Conservation (phyloP, 495 filamentous ascomycete genomes). For the Chaetomium fimeti region DNA sequence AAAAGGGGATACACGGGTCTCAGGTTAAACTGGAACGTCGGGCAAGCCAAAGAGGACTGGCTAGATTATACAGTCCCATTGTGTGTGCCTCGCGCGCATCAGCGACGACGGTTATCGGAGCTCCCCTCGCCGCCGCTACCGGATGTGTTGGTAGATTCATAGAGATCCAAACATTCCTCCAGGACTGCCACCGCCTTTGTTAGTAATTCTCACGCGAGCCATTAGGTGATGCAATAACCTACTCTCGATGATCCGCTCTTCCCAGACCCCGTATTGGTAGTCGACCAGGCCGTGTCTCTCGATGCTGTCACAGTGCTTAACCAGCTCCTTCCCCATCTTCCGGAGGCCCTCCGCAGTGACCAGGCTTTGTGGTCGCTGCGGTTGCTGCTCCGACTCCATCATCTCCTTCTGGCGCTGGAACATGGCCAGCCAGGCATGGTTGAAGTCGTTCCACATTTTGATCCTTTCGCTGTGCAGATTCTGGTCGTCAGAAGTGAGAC, state of each 20-base stretch:
- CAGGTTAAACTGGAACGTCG: too few species aligned
- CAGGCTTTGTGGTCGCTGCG: slow-evolving; percentile 61
- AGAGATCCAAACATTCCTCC: slow-evolving; percentile 64
- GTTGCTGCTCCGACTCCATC: slow-evolving; percentile 58
- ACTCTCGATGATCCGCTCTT: slow-evolving; percentile 87
- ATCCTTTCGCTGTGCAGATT: slow-evolving; percentile 66
- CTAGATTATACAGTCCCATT: not conserved
- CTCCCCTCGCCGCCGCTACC: slow-evolving; percentile 25
- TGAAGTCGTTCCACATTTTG: slow-evolving; percentile 91
- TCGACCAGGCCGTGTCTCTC: slow-evolving; percentile 90
- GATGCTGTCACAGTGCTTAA: slow-evolving; percentile 78
- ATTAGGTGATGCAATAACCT: slow-evolving; percentile 38
- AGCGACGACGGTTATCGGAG: slow-evolving; percentile 24
- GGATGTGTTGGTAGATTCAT: slow-evolving; percentile 42
- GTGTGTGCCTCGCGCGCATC: not conserved
- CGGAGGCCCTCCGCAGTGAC: slow-evolving; percentile 68
- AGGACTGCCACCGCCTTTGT: slow-evolving; percentile 49
- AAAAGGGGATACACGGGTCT: not conserved
- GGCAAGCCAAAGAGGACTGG: not conserved
- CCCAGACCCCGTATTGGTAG: slow-evolving; percentile 95
- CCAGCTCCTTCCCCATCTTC: slow-evolving; percentile 75
- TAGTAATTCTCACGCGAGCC: slow-evolving; percentile 10
- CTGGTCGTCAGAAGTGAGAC: slow-evolving; percentile 65
- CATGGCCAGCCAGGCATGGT: slow-evolving; percentile 85
- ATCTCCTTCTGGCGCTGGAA: slow-evolving; percentile 86